Evolutionary conservation across 139 green algal species (phyloP), one percentile per base, ranked within the genome.

Genomic region (Eudorina sp.): DNA sequence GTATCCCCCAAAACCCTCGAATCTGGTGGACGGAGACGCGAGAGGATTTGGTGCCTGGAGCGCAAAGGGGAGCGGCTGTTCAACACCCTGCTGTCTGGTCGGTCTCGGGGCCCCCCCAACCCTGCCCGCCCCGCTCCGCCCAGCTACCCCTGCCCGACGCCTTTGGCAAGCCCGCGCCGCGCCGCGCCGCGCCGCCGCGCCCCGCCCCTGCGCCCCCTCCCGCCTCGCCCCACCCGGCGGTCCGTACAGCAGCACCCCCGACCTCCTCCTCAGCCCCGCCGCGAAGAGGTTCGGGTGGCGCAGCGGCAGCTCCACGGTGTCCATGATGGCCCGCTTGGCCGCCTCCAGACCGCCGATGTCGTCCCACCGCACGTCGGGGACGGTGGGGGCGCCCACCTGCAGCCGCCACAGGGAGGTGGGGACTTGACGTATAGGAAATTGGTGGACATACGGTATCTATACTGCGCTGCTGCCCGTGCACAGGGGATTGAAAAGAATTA

Each of bases 231-330:
- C 46, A 94, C 94, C 96, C n/a, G 96, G 96, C 0, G 96, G 96
- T 0, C 97, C 97, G 75, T 99, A 98, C 36, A 99, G 94, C 89
- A 99, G 94, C 58, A 99, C 93, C 19, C 97, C 97, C 11, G 94
- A 97, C 21, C 97, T 94, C 18, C 92, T 92, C 93, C 86, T 7
- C 53, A 99, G 83, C 5, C 97, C 97, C 7, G 88, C 83, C 5
- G 94, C 89, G 92, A 99, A 99, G 18, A 99, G 94, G 36, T 95
- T 88, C 21, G 74, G 90, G 89, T 98, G 96, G 53, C 94, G 94
- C 40, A 99, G 93, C 0, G 97, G 97, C 86, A 99, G 94, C 93
- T 99, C 97, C 29, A 98, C 91, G 0, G 97, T 99, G 89, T 99
- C 97, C 38, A 98, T 91, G 60, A 99, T 96, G n/a, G 93, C 88